Conservation (phyloP, 306 rosid genomes). For the Gleditsia sinensis region DNA sequence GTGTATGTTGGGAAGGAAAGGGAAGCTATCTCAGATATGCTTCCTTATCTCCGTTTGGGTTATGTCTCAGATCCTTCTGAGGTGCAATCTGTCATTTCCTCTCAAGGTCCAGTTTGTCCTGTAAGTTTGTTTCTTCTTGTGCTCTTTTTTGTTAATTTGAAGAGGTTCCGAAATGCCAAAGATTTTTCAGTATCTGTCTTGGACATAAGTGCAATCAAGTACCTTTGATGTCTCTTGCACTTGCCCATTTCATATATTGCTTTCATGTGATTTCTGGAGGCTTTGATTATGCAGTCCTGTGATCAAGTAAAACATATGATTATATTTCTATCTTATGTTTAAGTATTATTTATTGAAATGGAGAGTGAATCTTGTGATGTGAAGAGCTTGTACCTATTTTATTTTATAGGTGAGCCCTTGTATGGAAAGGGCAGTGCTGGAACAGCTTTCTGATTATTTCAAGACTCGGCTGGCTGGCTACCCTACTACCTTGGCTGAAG, state of each 20-base stretch:
- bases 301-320: slow-evolving; percentile 4
- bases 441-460: slow-evolving; percentile 85
- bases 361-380: slow-evolving; percentile 26
- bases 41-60: slow-evolving; percentile 89
- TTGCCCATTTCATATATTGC: slow-evolving; percentile 19
- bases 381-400: slow-evolving; percentile 25
- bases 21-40: slow-evolving; percentile 79
- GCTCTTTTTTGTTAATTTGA: slow-evolving; percentile 13
- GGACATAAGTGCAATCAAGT: not conserved
- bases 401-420: slow-evolving; percentile 80
- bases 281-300: slow-evolving; percentile 6
- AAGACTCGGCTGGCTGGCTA: slow-evolving; percentile 78
- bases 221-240: slow-evolving; percentile 20
- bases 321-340: not conserved
- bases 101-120: slow-evolving; percentile 95
- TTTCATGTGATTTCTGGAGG: slow-evolving; percentile 27
- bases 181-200: slow-evolving; percentile 21
- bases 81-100: slow-evolving; percentile 92
- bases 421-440: slow-evolving; percentile 92
- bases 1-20: slow-evolving; percentile 80
- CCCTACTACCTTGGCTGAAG: slow-evolving; percentile 87
- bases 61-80: slow-evolving; percentile 96
- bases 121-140: slow-evolving; percentile 56
- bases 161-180: slow-evolving; percentile 26
- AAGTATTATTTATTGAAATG: not conserved